These are phyloP conservation scores for Malus hybrid DNA, from an alignment of 331 rosid species.

Conservation along the genomic window DNA sequence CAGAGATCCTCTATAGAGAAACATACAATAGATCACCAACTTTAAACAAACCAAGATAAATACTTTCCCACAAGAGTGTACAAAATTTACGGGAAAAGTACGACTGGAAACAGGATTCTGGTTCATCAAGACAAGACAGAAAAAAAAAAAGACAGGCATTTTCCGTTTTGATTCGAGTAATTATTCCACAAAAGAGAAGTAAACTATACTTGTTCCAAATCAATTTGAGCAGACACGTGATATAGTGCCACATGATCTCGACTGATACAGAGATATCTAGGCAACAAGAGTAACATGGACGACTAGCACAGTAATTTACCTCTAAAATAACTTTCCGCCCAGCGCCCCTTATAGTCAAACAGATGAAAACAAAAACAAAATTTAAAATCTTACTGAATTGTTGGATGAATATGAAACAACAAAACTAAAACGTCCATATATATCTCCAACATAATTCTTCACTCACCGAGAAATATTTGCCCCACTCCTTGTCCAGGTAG, in stretches of 20 bases:
- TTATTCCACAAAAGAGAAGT: not conserved
- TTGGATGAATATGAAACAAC: not conserved
- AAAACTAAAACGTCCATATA: not conserved
- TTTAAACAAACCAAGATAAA: not conserved
- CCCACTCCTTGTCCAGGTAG: conserved; percentile 96
- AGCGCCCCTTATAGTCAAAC: conserved; percentile 43
- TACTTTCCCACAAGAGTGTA: not conserved
- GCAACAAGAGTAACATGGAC: not conserved
- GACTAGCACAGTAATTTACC: conserved; percentile 21
- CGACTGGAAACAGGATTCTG: not conserved
- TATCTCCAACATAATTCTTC: not conserved
- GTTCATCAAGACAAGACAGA: not conserved
- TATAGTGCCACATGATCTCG: not conserved
- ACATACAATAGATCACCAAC: not conserved
- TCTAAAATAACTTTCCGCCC: conserved; percentile 70
- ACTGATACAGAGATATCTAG: not conserved
- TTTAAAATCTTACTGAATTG: not conserved
- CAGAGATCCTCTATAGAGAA: not conserved
- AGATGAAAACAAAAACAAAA: conserved; percentile 6
- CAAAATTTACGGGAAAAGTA: not conserved
- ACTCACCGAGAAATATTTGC: conserved; percentile 74
- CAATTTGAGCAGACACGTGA: not conserved
- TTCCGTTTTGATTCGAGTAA: too few relatives aligned
- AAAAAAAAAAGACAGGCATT: too few relatives aligned
- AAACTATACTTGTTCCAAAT: not conserved